These are phyloP conservation scores for Globisporangium polare DNA, from an alignment of 352 stramenopile genomes.

Conservation along the genomic window DNA sequence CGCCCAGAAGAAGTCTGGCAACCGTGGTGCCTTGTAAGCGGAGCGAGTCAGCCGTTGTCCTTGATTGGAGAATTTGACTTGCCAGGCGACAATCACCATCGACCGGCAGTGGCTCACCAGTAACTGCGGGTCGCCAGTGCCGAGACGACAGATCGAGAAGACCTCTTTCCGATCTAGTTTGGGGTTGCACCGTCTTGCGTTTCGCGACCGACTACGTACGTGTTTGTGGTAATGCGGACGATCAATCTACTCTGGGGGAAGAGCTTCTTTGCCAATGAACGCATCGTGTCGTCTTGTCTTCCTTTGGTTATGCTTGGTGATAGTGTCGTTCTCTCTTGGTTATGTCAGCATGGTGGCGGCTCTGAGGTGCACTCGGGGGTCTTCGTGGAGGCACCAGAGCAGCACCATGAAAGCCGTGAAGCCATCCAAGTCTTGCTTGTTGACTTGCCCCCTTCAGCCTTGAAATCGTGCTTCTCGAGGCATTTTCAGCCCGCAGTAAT, in stretches of 20 bases:
- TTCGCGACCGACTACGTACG: neutral
- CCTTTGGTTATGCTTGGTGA: neutral
- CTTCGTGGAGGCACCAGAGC: no score
- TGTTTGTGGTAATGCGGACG: slow-evolving; percentile 9
- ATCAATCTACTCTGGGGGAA: slow-evolving; percentile 23
- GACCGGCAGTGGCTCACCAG: neutral
- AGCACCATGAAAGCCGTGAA: neutral
- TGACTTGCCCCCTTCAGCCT: no score
- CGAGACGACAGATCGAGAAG: slow-evolving; percentile 4
- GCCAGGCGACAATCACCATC: slow-evolving; percentile 4
- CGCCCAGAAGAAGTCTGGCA: slow-evolving; percentile 87
- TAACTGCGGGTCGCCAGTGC: slow-evolving; percentile 7
- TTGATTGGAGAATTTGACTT: slow-evolving; percentile 10
- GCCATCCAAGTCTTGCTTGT: neutral
- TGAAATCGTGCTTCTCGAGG: neutral
- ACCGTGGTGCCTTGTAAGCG: slow-evolving; percentile 84
- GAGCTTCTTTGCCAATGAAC: slow-evolving; percentile 27
- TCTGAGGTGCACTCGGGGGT: no score
- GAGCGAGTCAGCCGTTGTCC: slow-evolving; percentile 19
- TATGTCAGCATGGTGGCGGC: neutral
- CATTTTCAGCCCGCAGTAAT: neutral
- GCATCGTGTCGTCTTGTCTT: neutral
- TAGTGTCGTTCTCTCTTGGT: neutral
- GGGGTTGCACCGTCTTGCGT: slow-evolving; percentile 1
- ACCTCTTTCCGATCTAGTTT: slow-evolving; percentile 10